A percentile compares a stretch with the other conserved stretches of the same genome.
These are phyloP conservation scores for Cryphonectria nitschkei DNA, from an alignment of 2,329 filamentous ascomycete species.

Conservation along the genomic window DNA sequence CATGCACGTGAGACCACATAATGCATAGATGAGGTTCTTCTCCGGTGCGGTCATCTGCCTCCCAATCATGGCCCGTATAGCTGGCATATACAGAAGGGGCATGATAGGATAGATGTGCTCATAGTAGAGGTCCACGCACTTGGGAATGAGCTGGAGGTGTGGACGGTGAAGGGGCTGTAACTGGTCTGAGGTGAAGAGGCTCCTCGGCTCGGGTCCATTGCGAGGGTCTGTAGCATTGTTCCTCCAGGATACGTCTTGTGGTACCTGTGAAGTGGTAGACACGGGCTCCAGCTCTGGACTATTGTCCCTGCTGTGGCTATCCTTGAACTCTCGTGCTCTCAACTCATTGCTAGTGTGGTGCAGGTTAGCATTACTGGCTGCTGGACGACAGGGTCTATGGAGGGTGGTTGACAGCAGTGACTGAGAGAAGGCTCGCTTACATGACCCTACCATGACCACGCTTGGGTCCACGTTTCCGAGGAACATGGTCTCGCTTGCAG, in stretches of 20 bases:
- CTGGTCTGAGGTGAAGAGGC: slow-evolving; percentile 48
- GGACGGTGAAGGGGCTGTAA: slow-evolving; percentile 43
- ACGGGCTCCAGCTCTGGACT: slow-evolving; percentile 37
- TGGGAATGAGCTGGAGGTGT: slow-evolving; percentile 54
- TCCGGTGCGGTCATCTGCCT: slow-evolving; percentile 44
- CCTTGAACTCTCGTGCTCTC: slow-evolving; percentile 52
- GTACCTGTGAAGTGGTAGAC: slow-evolving; percentile 34
- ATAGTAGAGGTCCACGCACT: slow-evolving; percentile 65
- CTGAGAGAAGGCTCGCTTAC: slow-evolving; percentile 11
- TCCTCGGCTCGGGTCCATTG: slow-evolving; percentile 40
- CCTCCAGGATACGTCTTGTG: slow-evolving; percentile 38
- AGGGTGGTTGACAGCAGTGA: not conserved
- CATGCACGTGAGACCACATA: slow-evolving; percentile 59
- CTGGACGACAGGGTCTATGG: not conserved
- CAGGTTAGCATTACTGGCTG: slow-evolving; percentile 9
- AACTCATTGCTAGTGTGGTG: slow-evolving; percentile 52
- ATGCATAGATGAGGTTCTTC: slow-evolving; percentile 55
- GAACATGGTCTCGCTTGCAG: slow-evolving; percentile 68
- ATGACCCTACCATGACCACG: slow-evolving; percentile 65
- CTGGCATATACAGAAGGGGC: slow-evolving; percentile 63
- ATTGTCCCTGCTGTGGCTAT: slow-evolving; percentile 46
- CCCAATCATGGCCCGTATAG: slow-evolving; percentile 53
- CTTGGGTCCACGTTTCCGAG: slow-evolving; percentile 67
- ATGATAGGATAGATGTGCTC: slow-evolving; percentile 66
- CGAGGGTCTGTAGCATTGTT: slow-evolving; percentile 38